phyloP scores from a whole-genome alignment of 306 rosid species.

The Cucurbita argyrosperma region DNA sequence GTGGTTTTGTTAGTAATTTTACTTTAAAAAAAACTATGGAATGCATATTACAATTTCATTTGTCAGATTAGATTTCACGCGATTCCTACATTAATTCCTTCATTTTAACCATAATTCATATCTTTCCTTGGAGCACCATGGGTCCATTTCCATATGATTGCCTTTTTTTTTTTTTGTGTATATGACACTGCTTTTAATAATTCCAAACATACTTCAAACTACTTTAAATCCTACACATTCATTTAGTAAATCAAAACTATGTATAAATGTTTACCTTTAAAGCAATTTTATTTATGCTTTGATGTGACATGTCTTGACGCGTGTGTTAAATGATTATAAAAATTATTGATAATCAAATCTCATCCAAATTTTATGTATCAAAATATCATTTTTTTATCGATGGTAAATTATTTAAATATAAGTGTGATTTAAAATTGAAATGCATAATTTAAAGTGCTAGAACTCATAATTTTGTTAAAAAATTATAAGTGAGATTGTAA shows the following conservation, averaged over 20 bases:
- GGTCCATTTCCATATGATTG: neutral
- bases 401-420: too few species aligned
- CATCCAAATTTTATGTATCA: too few species aligned
- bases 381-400: too few species aligned
- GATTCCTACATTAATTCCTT: neutral
- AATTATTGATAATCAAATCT: too few species aligned
- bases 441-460: too few species aligned
- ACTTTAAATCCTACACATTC: neutral
- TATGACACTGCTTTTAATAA: neutral
- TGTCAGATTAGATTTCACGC: neutral
- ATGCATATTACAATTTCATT: neutral
- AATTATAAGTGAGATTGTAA: too few species aligned
- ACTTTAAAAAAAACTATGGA: neutral
- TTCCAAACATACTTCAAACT: neutral
- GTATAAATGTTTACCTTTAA: too few species aligned
- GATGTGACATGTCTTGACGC: too few species aligned
- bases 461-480: neutral
- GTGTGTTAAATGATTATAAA: too few species aligned
- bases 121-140: neutral
- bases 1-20: neutral
- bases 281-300: too few species aligned
- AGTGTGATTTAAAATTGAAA: too few species aligned
- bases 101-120: neutral
- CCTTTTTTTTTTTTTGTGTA: neutral
- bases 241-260: too few species aligned